Evolutionary conservation across 345 rosid genomes (phyloP).

Genomic region (Combretum micranthum): DNA sequence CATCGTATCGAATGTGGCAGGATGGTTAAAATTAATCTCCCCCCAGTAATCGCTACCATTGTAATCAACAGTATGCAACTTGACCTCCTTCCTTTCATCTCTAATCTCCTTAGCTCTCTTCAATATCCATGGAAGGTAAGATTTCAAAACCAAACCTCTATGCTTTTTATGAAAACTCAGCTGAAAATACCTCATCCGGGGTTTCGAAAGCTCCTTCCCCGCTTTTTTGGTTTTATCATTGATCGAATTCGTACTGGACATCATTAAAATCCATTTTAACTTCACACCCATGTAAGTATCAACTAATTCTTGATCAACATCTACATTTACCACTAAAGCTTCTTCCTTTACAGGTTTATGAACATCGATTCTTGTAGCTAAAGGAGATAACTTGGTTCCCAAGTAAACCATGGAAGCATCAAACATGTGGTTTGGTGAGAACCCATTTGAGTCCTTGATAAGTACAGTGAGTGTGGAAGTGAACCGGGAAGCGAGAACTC

Average conservation of each 20-base stretch:
- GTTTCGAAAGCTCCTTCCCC: conserved; percentile 1
- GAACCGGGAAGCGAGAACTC: conserved; percentile 11
- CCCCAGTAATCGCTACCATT: conserved; percentile 41
- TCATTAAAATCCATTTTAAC: conserved; percentile 30
- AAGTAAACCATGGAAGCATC: conserved; percentile 31
- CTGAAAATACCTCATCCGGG: conserved; percentile 25
- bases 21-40: conserved; percentile 36
- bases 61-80: conserved; percentile 37
- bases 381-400: conserved; percentile 25
- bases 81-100: conserved; percentile 29
- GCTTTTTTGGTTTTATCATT: conserved; percentile 9
- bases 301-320: conserved; percentile 27
- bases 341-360: conserved; percentile 30
- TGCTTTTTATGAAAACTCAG: conserved; percentile 29
- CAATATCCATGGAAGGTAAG: conserved; percentile 32
- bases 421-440: conserved; percentile 30
- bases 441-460: conserved; percentile 40
- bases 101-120: conserved; percentile 14
- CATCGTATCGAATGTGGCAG: conserved; percentile 39
- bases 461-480: conserved; percentile 25
- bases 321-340: conserved; percentile 16
- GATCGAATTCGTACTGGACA: neutral
- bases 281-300: conserved; percentile 27
- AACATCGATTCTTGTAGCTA: conserved; percentile 24
- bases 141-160: conserved; percentile 22